Percentiles rank a stretch among this genome's conserved stretches.
Evolutionary conservation across 2,329 filamentous ascomycete genomes (phyloP).

Genomic region (Alternaria metachromatica): DNA sequence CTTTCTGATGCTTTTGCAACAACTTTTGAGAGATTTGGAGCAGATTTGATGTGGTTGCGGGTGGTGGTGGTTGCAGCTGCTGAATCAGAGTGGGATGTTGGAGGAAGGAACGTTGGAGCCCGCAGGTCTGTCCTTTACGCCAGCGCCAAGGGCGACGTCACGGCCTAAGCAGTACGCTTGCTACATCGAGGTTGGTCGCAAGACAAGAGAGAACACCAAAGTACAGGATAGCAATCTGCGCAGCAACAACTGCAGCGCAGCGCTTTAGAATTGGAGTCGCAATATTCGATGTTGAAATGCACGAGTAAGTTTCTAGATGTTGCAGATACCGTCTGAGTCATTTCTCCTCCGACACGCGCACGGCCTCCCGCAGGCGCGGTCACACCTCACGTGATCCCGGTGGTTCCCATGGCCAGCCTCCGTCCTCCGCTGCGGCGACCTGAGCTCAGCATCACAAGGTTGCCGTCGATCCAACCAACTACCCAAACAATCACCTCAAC

Average conservation of each 20-base stretch:
- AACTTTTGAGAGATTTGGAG: slow-evolving; percentile 4
- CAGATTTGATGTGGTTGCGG: slow-evolving; percentile 3
- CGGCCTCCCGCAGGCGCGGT: slow-evolving; percentile 8
- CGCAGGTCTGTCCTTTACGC: slow-evolving; percentile 1
- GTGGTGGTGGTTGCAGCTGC: slow-evolving; percentile 22
- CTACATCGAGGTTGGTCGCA: not conserved
- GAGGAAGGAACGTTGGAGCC: slow-evolving; percentile 23
- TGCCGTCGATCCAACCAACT: slow-evolving; percentile 20
- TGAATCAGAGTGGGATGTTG: slow-evolving; percentile 18
- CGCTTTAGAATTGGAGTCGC: not conserved
- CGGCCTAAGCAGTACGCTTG: not conserved
- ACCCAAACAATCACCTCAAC: slow-evolving; percentile 7
- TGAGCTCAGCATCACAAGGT: slow-evolving; percentile 29
- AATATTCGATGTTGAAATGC: not conserved
- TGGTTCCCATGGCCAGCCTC: slow-evolving; percentile 18
- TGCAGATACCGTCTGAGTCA: slow-evolving; percentile 2
- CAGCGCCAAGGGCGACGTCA: slow-evolving; percentile 7
- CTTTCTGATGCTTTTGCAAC: not conserved
- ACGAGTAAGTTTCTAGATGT: not conserved
- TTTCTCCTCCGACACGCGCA: not conserved
- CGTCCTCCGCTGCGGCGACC: slow-evolving; percentile 28
- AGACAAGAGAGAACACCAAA: not conserved
- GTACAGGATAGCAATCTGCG: not conserved
- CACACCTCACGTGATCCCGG: slow-evolving; percentile 4
- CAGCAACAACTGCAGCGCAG: not conserved